Conservation (phyloP, 106 monocot species). For the Agapanthus africanus region DNA sequence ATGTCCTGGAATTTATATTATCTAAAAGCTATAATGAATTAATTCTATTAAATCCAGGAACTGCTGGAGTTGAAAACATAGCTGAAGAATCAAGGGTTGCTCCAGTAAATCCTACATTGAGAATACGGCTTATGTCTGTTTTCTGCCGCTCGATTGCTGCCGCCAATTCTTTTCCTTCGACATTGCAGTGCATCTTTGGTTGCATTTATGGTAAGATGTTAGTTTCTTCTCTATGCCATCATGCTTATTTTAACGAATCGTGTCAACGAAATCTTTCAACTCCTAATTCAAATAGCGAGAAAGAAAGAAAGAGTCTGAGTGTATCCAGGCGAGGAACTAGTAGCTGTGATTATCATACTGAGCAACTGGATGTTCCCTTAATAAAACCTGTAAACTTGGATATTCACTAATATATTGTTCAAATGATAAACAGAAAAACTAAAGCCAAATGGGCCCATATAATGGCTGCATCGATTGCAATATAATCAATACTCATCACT, state of each 20-base stretch:
- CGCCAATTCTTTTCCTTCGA: conserved; percentile 84
- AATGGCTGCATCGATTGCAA: background rate
- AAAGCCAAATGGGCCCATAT: background rate
- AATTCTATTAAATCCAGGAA: conserved; percentile 41
- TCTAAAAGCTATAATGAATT: background rate
- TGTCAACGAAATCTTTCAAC: background rate
- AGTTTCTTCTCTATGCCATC: background rate
- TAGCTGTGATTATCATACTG: background rate
- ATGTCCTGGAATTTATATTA: background rate
- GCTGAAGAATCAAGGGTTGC: conserved; percentile 51
- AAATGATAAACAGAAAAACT: background rate
- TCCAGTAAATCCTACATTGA: conserved; percentile 65
- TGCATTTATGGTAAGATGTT: conserved; percentile 75
- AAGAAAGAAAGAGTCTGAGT: background rate
- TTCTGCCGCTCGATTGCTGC: conserved; percentile 82
- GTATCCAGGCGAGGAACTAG: background rate
- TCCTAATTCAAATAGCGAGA: background rate
- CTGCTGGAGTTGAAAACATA: conserved; percentile 44
- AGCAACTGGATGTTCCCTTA: background rate
- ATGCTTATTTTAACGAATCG: background rate
- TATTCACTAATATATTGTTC: background rate
- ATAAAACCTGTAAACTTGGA: background rate
- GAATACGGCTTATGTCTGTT: conserved; percentile 73
- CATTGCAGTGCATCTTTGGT: conserved; percentile 95
- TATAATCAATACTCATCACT: conserved; percentile 2